Conservation (phyloP, 2,329 filamentous ascomycete genomes). For the Hymenoscyphus salicellus region DNA sequence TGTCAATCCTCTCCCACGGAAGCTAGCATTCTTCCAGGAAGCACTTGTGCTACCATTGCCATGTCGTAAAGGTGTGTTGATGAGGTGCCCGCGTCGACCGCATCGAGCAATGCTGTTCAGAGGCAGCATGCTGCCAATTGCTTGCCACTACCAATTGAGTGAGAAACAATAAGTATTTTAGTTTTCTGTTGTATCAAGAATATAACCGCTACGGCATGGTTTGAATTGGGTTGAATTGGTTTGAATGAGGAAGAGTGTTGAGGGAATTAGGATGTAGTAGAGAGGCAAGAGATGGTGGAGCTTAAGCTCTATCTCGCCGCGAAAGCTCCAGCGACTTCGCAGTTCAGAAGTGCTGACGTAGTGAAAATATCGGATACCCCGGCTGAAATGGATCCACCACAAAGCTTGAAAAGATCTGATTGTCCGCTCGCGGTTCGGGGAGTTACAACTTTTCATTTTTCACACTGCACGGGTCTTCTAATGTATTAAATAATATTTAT, state of each 20-base stretch:
- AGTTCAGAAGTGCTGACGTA: neutral
- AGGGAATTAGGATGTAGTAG: neutral
- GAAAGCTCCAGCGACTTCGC: neutral
- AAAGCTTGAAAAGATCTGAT: neutral
- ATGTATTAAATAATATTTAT: constrained; percentile 23
- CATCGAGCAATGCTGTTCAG: constrained; percentile 23
- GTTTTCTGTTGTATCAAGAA: neutral
- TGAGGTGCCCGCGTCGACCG: constrained; percentile 2
- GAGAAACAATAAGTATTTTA: neutral
- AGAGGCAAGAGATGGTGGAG: neutral
- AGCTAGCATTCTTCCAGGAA: constrained; percentile 1
- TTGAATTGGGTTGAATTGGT: neutral
- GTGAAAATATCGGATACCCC: neutral
- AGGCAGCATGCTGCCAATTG: constrained; percentile 22
- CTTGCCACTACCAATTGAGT: neutral
- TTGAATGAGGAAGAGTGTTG: neutral
- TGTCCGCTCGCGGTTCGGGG: neutral
- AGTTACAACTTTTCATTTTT: neutral
- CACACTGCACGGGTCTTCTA: constrained; percentile 7
- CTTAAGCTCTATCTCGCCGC: neutral
- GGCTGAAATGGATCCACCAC: neutral
- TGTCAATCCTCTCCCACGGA: neutral
- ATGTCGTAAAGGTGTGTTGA: constrained; percentile 2
- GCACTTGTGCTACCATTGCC: constrained; percentile 5
- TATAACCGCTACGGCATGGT: neutral